These are phyloP conservation scores for Liriodendron chinense DNA, from an alignment of 164 flowering plant species.

Conservation along the genomic window DNA sequence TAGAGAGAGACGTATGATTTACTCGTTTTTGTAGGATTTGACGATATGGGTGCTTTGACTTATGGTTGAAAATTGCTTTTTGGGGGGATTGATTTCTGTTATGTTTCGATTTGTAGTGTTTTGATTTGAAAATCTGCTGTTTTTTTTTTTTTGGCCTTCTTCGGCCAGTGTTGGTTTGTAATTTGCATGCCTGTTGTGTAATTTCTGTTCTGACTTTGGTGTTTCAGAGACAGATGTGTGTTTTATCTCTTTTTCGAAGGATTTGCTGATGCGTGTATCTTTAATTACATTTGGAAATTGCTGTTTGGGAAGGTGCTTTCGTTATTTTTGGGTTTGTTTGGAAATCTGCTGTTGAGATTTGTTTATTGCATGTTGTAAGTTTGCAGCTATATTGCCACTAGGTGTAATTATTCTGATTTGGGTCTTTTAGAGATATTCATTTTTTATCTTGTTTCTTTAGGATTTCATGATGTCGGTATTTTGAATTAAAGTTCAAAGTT, in stretches of 20 bases:
- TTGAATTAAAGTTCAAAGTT: no score
- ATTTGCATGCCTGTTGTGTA: neutral
- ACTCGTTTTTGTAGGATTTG: neutral
- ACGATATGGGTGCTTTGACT: neutral
- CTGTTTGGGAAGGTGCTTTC: neutral
- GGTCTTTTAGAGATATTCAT: neutral
- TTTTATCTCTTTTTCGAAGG: no score
- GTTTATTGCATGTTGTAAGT: no score
- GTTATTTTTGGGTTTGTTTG: neutral
- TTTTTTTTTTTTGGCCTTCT: no score
- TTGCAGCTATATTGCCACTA: no score
- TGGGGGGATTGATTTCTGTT: neutral
- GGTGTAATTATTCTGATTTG: no score
- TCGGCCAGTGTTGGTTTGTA: no score
- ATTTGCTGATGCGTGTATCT: neutral
- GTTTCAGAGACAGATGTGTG: no score
- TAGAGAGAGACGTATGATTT: neutral
- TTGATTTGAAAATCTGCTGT: neutral
- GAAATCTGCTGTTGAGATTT: no score
- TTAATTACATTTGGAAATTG: neutral
- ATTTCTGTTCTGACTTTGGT: neutral
- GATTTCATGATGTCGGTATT: neutral
- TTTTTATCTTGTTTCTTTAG: neutral
- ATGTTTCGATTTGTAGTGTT: neutral
- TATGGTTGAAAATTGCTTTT: neutral